A percentile compares a stretch with the other conserved stretches of the same genome.
Evolutionary conservation across 2,329 filamentous ascomycete genomes (phyloP).

Genomic region (Chrysoporthe puriensis): DNA sequence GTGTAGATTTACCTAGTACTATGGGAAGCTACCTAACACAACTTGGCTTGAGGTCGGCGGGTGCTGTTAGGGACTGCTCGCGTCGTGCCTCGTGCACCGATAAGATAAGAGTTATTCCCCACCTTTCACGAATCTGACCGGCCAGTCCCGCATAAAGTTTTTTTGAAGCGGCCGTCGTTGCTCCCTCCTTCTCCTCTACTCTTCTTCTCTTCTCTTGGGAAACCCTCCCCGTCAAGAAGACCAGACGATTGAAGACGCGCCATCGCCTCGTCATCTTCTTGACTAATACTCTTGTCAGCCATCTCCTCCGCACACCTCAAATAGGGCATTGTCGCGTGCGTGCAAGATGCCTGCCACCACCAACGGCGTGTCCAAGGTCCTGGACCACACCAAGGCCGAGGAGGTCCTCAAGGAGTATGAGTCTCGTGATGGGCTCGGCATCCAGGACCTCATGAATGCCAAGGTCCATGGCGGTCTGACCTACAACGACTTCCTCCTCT

Average conservation of each 20-base stretch:
- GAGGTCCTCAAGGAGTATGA: slow-evolving; percentile 83
- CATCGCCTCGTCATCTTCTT: slow-evolving; percentile 25
- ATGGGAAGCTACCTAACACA: neutral
- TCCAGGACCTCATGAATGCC: slow-evolving; percentile 86
- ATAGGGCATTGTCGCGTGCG: slow-evolving; percentile 33
- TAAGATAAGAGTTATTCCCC: slow-evolving; percentile 18
- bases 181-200: neutral
- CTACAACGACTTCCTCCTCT: slow-evolving; percentile 97
- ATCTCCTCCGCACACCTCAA: neutral
- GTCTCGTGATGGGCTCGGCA: slow-evolving; percentile 81
- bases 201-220: slow-evolving; percentile 29
- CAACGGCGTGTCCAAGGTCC: slow-evolving; percentile 59
- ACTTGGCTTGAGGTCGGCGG: neutral
- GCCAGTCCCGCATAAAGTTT: slow-evolving; percentile 14
- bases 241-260: slow-evolving; percentile 22
- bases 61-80: neutral
- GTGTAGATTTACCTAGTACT: neutral
- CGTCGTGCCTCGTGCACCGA: neutral
- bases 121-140: slow-evolving; percentile 7
- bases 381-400: slow-evolving; percentile 76
- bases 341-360: slow-evolving; percentile 71
- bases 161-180: slow-evolving; percentile 20
- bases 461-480: slow-evolving; percentile 91
- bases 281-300: slow-evolving; percentile 17
- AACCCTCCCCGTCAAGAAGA: slow-evolving; percentile 29